Conservation (phyloP, 1,139 yeast species). For the Saccharomyces hybrid region DNA sequence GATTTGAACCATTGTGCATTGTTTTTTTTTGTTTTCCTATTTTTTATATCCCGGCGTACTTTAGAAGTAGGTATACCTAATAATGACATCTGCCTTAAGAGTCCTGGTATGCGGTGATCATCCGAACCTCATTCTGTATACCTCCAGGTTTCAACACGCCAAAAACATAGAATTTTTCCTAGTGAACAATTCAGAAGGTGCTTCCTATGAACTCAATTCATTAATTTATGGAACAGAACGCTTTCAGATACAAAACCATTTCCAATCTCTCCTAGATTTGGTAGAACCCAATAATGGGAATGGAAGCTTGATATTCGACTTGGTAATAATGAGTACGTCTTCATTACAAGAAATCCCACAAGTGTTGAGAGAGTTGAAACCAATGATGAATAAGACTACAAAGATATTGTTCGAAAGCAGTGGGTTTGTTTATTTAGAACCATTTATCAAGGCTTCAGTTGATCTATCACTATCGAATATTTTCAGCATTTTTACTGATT, state of each 20-base stretch:
- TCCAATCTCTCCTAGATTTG: slow-evolving; percentile 17
- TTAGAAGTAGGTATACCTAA: background rate
- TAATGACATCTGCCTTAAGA: slow-evolving; percentile 9
- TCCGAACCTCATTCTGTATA: slow-evolving; percentile 26
- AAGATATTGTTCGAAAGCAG: slow-evolving; percentile 57
- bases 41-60: background rate
- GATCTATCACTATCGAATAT: slow-evolving; percentile 34
- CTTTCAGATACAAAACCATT: slow-evolving; percentile 21
- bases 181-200: slow-evolving; percentile 22
- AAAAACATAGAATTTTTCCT: slow-evolving; percentile 24
- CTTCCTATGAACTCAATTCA: slow-evolving; percentile 17
- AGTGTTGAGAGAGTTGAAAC: slow-evolving; percentile 32
- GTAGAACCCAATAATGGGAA: slow-evolving; percentile 9
- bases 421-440: slow-evolving; percentile 63
- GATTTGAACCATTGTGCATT: background rate
- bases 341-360: slow-evolving; percentile 42
- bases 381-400: slow-evolving; percentile 36
- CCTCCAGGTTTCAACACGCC: slow-evolving; percentile 27
- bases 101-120: slow-evolving; percentile 27
- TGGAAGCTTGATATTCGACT: slow-evolving; percentile 36
- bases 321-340: slow-evolving; percentile 39
- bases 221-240: slow-evolving; percentile 19
- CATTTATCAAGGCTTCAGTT: slow-evolving; percentile 42
- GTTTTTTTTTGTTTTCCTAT: background rate
- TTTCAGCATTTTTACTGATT: slow-evolving; percentile 56